Conservation (phyloP, 257 asterid species). For the Knoxia roxburghii region DNA sequence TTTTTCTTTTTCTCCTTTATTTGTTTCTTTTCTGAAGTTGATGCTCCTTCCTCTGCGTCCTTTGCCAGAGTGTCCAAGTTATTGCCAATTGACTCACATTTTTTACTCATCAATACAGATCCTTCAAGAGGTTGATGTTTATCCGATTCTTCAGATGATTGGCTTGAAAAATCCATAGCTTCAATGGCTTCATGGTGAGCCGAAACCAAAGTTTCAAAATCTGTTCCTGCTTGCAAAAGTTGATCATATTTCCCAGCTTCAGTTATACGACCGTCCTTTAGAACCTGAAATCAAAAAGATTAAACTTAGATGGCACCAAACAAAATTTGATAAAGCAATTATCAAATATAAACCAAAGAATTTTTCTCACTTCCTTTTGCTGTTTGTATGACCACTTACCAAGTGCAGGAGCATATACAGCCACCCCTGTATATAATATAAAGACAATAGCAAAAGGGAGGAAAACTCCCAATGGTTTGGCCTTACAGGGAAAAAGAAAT, state of each 20-base stretch:
- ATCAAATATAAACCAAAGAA: background rate
- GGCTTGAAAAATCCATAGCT: conserved; percentile 79
- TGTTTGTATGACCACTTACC: background rate
- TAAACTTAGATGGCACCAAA: background rate
- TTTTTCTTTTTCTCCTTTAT: conserved; percentile 89
- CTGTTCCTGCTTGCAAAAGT: conserved; percentile 95
- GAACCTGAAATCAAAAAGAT: conserved; percentile 50
- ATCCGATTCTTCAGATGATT: conserved; percentile 54
- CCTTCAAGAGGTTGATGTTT: conserved; percentile 45
- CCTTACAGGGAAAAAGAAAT: background rate
- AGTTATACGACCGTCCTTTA: conserved; percentile 81
- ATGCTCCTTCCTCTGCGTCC: conserved; percentile 56
- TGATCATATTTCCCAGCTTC: conserved; percentile 97
- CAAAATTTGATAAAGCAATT: background rate
- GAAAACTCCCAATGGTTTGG: background rate
- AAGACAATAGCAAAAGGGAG: background rate
- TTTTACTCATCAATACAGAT: conserved; percentile 46
- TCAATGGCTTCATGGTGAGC: conserved; percentile 99
- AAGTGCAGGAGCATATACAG: background rate
- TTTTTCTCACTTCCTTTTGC: background rate
- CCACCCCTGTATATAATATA: background rate
- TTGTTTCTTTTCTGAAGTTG: conserved; percentile 67
- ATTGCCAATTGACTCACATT: conserved; percentile 48
- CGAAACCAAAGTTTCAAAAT: conserved; percentile 71
- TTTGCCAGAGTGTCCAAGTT: conserved; percentile 46